phyloP scores from a whole-genome alignment of 2,329 filamentous ascomycete genomes.

The Diaporthe humulicola region DNA sequence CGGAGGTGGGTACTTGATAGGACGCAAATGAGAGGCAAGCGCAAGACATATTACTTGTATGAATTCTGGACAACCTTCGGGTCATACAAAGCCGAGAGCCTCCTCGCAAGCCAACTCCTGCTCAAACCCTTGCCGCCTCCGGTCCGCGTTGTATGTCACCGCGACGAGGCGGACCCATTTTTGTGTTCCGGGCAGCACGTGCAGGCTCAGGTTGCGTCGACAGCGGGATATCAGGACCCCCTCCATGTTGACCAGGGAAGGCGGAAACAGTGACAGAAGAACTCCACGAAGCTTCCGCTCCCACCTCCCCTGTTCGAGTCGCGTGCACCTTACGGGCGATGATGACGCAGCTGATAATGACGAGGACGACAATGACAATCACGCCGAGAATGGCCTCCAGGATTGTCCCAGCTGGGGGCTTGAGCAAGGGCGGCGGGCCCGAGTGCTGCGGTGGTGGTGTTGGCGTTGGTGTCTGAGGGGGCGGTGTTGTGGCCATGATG shows the following conservation, averaged over 20 bases:
- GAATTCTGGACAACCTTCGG: too few species aligned
- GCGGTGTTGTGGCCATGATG: neutral
- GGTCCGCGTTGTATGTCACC: neutral
- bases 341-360: neutral
- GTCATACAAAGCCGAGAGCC: too few species aligned
- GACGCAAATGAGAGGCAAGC: neutral
- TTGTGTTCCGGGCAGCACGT: neutral
- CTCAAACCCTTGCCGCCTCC: neutral
- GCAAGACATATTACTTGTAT: neutral
- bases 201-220: neutral
- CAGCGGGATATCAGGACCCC: neutral
- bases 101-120: neutral
- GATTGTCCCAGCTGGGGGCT: conserved; percentile 8
- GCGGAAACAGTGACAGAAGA: conserved; percentile 4
- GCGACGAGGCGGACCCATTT: neutral
- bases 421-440: neutral
- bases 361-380: neutral
- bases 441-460: neutral
- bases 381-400: neutral
- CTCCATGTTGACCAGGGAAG: neutral
- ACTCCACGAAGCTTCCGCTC: neutral
- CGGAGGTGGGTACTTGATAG: neutral
- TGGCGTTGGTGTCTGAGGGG: neutral
- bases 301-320: neutral
- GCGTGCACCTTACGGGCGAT: neutral